Conservation (phyloP, 106 monocot species). For the Dioscorea dumetorum region DNA sequence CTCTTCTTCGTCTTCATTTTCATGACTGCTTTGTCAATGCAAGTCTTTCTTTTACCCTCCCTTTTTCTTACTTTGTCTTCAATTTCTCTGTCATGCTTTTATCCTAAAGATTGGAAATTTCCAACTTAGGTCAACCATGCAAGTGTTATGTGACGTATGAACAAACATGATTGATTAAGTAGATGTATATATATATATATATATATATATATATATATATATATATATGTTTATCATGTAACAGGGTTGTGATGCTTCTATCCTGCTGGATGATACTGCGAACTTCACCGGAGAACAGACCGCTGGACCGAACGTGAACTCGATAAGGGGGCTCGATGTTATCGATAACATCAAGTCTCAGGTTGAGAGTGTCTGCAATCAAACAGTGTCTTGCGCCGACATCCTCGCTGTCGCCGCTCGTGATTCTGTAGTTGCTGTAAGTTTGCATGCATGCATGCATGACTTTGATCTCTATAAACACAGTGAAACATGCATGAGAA, state of each 20-base stretch:
- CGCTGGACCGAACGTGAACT: constrained; percentile 30
- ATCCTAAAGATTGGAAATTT: no score
- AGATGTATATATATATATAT: neutral
- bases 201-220: neutral
- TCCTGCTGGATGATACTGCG: constrained; percentile 37
- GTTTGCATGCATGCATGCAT: neutral
- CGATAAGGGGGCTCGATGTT: constrained; percentile 34
- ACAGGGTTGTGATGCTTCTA: constrained; percentile 49
- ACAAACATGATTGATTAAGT: no score
- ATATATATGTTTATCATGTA: neutral
- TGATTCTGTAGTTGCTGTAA: constrained; percentile 50
- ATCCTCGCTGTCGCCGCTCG: constrained; percentile 55
- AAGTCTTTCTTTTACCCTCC: constrained; percentile 1
- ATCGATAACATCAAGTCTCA: constrained; percentile 39
- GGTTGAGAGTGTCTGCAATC: constrained; percentile 28
- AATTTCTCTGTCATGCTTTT: no score
- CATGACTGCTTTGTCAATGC: constrained; percentile 69
- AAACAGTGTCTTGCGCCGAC: constrained; percentile 47
- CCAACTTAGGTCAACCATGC: no score
- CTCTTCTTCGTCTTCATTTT: constrained; percentile 57
- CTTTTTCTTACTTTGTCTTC: no score
- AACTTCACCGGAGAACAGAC: constrained; percentile 46
- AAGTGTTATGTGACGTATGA: no score
- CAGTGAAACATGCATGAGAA: neutral
- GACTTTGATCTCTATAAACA: neutral